Evolutionary conservation across 2,329 filamentous ascomycete species (phyloP).

Genomic region (Aquanectria penicillioides): DNA sequence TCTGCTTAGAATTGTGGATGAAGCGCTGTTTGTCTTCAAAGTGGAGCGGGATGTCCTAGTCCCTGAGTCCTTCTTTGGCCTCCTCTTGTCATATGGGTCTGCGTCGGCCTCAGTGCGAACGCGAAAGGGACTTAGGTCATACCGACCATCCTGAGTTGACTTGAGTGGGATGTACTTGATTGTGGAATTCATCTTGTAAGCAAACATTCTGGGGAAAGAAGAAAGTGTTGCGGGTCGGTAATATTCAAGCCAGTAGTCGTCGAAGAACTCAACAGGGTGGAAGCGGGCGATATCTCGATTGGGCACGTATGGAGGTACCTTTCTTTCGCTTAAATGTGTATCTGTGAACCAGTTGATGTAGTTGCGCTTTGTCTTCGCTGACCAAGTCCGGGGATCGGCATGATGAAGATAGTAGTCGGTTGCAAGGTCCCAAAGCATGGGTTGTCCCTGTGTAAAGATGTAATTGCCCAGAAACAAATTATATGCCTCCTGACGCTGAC

Average conservation of each 20-base stretch:
- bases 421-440: constrained; percentile 95
- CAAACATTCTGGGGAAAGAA: constrained; percentile 90
- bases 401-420: constrained; percentile 98
- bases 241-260: constrained; percentile 98
- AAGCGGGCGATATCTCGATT: constrained; percentile 49
- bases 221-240: constrained; percentile 90
- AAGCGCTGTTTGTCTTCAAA: constrained; percentile 49
- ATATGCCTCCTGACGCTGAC: constrained; percentile 97
- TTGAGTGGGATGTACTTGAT: constrained; percentile 84
- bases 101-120: constrained; percentile 74
- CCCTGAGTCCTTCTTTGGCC: constrained; percentile 73
- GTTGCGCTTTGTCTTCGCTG: constrained; percentile 68
- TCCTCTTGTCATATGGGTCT: constrained; percentile 69
- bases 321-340: constrained; percentile 71
- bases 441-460: constrained; percentile 84
- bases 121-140: constrained; percentile 89
- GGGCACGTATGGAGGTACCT: constrained; percentile 59
- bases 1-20: constrained; percentile 52
- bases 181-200: constrained; percentile 91
- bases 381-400: constrained; percentile 79
- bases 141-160: constrained; percentile 75
- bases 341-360: constrained; percentile 94
- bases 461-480: constrained; percentile 98
- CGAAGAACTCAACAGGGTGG: constrained; percentile 71
- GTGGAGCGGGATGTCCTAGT: constrained; percentile 53